Evolutionary conservation across 176 grass and related monocot genomes (phyloP), one percentile per base, ranked within the genome.

Genomic region (Bothriochloa decipiens): DNA sequence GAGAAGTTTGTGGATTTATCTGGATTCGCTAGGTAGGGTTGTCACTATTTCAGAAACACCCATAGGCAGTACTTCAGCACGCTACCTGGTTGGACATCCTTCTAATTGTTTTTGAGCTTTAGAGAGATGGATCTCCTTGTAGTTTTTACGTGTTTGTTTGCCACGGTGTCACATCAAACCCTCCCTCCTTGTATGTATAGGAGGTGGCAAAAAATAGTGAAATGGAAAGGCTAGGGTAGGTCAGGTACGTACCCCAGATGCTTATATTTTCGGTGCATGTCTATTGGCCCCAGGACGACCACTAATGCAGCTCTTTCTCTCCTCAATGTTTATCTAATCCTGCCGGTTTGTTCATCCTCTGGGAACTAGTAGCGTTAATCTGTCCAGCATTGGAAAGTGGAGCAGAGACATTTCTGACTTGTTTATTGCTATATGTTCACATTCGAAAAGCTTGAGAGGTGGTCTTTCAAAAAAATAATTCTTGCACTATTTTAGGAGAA

Each of bases 261-360:
- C 61, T 79, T 79, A 73, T 62, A 73, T 62, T 52, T 83, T 86
- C 53, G 5, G 8, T 65, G 72, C 22, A 69, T 20, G 25, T 70
- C 39, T 40, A 82, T 71, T 78, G 83, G 83, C 20, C 79, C 78
- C 86, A 88, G 74, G 52, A 57, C 52, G 83, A 89, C 87, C 83
- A 92, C 82, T 86, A 86, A 80, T 76, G 68, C 83, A 80, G 33
- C 74, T 69, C 63, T 89, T 86, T 89, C 63, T 89, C 70, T 83
- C 83, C 63, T 35, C 49, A 47, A 37, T 47, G 28, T 69, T 74
- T 74, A 50, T 68, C 86, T 41, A 14, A 41, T 70, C 78, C 17
- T 37, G 41, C 62, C 33, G 76, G 57, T 77, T 27, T 79, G 68
- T 69, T 49, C 35, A 40, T 50, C 60, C 49, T 74, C 20, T 86